Conservation (phyloP, 176 grass and related monocot species). For the Guadua angustifolia region DNA sequence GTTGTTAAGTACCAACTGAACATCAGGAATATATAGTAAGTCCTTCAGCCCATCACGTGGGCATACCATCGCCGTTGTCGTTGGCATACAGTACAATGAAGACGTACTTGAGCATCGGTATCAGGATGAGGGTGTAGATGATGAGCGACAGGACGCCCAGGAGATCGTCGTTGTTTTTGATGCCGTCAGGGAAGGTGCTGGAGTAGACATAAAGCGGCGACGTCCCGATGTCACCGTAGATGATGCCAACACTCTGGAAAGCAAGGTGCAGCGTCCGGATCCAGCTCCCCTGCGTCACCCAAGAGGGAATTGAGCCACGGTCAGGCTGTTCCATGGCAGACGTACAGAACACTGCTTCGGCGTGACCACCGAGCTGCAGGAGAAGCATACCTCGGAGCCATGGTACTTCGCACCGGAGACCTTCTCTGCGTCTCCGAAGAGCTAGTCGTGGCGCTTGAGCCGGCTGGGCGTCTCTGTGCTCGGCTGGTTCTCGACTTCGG, state of each 20-base stretch:
- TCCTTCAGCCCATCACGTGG: not conserved
- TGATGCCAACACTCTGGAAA: conserved; percentile 74
- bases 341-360: not conserved
- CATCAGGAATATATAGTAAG: not conserved
- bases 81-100: conserved; percentile 75
- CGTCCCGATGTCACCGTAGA: conserved; percentile 84
- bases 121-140: conserved; percentile 63
- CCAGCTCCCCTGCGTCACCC: too few species aligned
- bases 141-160: conserved; percentile 72
- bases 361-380: not conserved
- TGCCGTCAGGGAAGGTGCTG: conserved; percentile 66
- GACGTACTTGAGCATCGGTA: conserved; percentile 76
- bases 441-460: conserved; percentile 52
- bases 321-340: not conserved
- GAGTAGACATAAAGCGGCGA: conserved; percentile 70
- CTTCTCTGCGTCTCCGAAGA: conserved; percentile 59
- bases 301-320: not conserved
- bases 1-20: not conserved
- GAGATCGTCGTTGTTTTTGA: conserved; percentile 54
- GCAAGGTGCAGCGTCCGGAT: conserved; percentile 51
- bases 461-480: conserved; percentile 2
- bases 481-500: conserved; percentile 35
- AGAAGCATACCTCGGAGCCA: too few species aligned
- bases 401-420: conserved; percentile 41
- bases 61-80: conserved; percentile 75